Conservation (phyloP, 2,329 filamentous ascomycete genomes). For the Elsinoe arachidis region DNA sequence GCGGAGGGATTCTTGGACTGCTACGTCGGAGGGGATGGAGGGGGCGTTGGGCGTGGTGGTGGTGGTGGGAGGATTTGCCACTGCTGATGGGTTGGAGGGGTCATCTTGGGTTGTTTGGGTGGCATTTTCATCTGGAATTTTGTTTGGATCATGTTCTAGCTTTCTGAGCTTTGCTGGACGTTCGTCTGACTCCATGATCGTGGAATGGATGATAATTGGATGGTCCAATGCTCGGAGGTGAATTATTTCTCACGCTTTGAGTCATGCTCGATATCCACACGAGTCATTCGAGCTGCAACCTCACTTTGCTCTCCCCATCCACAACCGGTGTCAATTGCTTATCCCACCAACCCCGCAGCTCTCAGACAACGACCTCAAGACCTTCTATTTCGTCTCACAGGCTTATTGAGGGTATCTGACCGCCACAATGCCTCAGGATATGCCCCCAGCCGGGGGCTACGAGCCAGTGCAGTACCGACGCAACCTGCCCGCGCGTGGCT, state of each 20-base stretch:
- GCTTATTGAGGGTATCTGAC: background rate
- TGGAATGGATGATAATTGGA: background rate
- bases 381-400: too few relatives aligned
- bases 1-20: background rate
- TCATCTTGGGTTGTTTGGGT: background rate
- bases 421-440: constrained; percentile 84
- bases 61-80: background rate
- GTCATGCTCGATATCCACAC: background rate
- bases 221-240: background rate
- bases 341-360: too few relatives aligned
- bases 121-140: background rate
- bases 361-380: too few relatives aligned
- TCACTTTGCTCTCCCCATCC: background rate
- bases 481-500: constrained; percentile 85
- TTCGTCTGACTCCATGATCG: constrained; percentile 47
- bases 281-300: background rate
- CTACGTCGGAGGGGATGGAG: background rate
- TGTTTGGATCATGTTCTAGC: constrained; percentile 31
- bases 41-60: background rate
- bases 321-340: too few relatives aligned
- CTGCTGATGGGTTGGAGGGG: constrained; percentile 11
- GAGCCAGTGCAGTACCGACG: constrained; percentile 96
- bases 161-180: constrained; percentile 49
- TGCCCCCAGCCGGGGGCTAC: constrained; percentile 93
- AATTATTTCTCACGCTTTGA: background rate